Percentiles rank a stretch among this genome's conserved stretches.
Conservation (phyloP, 2,329 filamentous ascomycete species). For the Trichoderma semiorbis region DNA sequence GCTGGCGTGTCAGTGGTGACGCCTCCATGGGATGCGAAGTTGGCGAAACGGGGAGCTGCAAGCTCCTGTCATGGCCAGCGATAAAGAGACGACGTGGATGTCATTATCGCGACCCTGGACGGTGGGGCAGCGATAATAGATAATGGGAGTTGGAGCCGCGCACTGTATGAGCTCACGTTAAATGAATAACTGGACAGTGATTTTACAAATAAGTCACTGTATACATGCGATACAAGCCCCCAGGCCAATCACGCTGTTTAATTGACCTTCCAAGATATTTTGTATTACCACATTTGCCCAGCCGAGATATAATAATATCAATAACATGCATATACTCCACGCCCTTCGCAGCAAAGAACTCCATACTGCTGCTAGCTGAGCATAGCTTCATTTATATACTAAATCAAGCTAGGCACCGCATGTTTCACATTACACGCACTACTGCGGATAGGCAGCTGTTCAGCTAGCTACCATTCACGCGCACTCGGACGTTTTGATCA, state of each 20-base stretch:
- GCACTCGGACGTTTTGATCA: background rate
- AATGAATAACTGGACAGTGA: background rate
- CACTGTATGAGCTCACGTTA: background rate
- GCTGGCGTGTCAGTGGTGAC: constrained; percentile 91
- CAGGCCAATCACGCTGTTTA: background rate
- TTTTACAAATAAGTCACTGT: background rate
- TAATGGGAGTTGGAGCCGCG: background rate
- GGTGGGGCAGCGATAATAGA: background rate
- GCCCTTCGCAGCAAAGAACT: background rate
- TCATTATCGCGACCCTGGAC: constrained; percentile 11
- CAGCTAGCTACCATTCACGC: background rate
- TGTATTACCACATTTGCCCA: background rate
- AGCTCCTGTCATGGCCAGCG: constrained; percentile 13
- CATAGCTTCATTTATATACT: background rate
- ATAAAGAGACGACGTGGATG: constrained; percentile 16
- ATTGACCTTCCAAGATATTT: background rate
- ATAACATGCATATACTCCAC: background rate
- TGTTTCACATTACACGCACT: background rate
- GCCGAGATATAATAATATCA: background rate
- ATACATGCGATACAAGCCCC: background rate
- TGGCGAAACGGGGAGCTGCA: constrained; percentile 3
- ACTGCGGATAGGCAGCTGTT: background rate
- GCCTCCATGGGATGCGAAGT: constrained; percentile 62
- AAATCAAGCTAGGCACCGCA: background rate
- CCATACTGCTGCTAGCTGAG: background rate